phyloP scores from a whole-genome alignment of 108 stramenopile genomes.

The Chaetoceros muelleri region DNA sequence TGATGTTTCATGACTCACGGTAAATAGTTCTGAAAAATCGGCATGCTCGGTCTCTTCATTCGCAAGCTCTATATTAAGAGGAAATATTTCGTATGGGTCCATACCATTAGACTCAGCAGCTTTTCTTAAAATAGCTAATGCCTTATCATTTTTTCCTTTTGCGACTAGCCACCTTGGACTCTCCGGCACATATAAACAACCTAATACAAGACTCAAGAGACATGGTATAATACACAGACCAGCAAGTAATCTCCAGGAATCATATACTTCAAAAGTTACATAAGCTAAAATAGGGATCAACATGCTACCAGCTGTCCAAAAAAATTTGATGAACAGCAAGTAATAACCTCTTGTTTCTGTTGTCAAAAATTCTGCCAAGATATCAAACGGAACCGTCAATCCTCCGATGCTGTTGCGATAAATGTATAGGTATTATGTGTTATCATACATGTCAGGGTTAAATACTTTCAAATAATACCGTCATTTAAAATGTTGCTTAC shows the following conservation, averaged over 20 bases:
- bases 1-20: background rate
- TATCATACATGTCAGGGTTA: too few relatives aligned
- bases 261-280: constrained; percentile 19
- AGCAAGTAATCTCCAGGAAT: constrained; percentile 58
- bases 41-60: constrained; percentile 32
- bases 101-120: constrained; percentile 35
- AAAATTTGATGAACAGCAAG: constrained; percentile 62
- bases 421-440: constrained; percentile 8
- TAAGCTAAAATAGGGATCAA: constrained; percentile 55
- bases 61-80: constrained; percentile 18
- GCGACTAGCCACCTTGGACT: constrained; percentile 64
- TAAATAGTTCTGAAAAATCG: constrained; percentile 19
- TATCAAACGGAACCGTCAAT: constrained; percentile 63
- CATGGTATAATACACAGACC: constrained; percentile 51
- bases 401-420: constrained; percentile 12
- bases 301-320: constrained; percentile 71
- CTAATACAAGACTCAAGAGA: constrained; percentile 40
- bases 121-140: constrained; percentile 34
- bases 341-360: constrained; percentile 33
- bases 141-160: constrained; percentile 51
- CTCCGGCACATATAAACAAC: constrained; percentile 58
- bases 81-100: constrained; percentile 29
- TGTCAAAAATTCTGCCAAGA: constrained; percentile 68
- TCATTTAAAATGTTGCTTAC: too few relatives aligned
- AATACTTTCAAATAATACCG: too few relatives aligned